Evolutionary conservation across 306 rosid genomes (phyloP), one percentile per base, ranked within the genome.

Genomic region (Cyamopsis tetragonoloba): DNA sequence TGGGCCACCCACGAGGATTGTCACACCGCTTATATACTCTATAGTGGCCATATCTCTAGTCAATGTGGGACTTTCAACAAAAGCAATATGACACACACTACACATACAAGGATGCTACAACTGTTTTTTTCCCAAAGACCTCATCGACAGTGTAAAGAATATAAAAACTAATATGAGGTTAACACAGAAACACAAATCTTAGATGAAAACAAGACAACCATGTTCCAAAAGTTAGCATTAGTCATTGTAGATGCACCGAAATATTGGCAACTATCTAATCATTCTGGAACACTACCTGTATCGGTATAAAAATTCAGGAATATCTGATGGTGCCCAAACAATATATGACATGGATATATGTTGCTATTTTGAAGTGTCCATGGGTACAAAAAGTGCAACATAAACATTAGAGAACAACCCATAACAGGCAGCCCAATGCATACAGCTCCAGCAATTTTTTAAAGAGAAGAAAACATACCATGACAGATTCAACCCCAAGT

Each of bases 401-500:
- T 42, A 63, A 43, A 17, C 18, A 4, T 5, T 54, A 27, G 28
- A 43, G 41, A 43, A 15, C 22, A 42, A 7, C 42, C 54, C 38
- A 24, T 24, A 42, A 42, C 4, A 17, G 38, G 63, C 10, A 28
- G 63, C 20, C 62, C 35, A 53, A 11, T 43, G 35, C 30, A 50
- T 20, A 2, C 50, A 41, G 26, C 41, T 54, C 43, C 31, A 8
- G 34, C 34, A 48, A 20, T 48, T 48, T 49, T 55, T 6, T 2
- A 64, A 56, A 66, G 48, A 63, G 67, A 77, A 73, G 68, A 35
- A 82, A 62, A 41, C 79, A 72, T 88, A 93, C 97, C 96, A 57
- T 77, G 82, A 93, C 87, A 83, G 69, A 79, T 72, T 85, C 93
- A 80, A 83, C 96, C 62, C 99, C 99, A 15, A 93, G 77, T 65